These are phyloP conservation scores for Yamadazyma jaroonii DNA, from an alignment of 1,139 yeast species.

Conservation along the genomic window DNA sequence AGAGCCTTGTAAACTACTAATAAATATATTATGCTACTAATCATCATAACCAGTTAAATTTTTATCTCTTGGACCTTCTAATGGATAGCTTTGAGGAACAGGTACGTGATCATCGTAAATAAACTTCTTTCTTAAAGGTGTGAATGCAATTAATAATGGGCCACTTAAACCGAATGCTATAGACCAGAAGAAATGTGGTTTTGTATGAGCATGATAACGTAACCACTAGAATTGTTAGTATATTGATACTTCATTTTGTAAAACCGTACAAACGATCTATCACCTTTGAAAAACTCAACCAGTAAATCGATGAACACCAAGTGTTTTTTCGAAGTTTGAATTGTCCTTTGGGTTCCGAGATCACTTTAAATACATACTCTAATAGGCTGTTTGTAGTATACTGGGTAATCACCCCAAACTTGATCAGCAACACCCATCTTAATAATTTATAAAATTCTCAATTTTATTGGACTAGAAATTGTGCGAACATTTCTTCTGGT, in stretches of 20 bases:
- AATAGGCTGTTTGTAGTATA: slow-evolving; percentile 59
- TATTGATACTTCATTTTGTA: too few relatives aligned
- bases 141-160: slow-evolving; percentile 58
- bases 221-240: slow-evolving; percentile 50
- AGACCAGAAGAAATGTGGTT: slow-evolving; percentile 77
- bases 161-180: slow-evolving; percentile 65
- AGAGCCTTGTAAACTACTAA: too few relatives aligned
- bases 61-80: slow-evolving; percentile 51
- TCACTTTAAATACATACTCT: slow-evolving; percentile 44
- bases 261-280: too few relatives aligned
- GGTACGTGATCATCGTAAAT: slow-evolving; percentile 67
- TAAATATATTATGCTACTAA: slow-evolving; percentile 14
- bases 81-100: slow-evolving; percentile 68
- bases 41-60: slow-evolving; percentile 58
- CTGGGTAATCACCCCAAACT: slow-evolving; percentile 56
- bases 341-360: background rate
- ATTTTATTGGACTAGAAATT: slow-evolving; percentile 5
- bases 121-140: slow-evolving; percentile 72
- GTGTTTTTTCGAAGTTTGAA: background rate
- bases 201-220: slow-evolving; percentile 75
- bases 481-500: too few relatives aligned
- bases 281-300: background rate
- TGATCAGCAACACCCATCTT: slow-evolving; percentile 25
- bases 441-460: background rate
- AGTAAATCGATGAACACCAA: too few relatives aligned